A percentile compares a stretch with the other conserved stretches of the same genome.
Conservation (phyloP, 495 filamentous ascomycete species). For the Penicillium malachiteum region DNA sequence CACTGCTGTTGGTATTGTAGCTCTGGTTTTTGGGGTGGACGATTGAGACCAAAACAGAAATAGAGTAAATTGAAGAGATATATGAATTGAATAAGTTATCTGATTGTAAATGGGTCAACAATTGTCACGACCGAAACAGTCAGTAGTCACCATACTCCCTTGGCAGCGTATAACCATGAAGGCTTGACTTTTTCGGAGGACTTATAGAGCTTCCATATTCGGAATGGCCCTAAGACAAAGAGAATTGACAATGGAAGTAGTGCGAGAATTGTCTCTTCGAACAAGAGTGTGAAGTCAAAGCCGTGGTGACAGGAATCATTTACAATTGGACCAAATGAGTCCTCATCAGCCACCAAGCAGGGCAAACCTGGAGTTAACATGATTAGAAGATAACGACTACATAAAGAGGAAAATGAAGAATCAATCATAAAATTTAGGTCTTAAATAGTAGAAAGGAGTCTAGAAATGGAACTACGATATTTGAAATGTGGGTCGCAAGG, state of each 20-base stretch:
- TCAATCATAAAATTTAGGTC: too few species aligned
- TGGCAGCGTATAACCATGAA: constrained; percentile 23
- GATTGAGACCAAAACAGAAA: constrained; percentile 14
- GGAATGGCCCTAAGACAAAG: constrained; percentile 1
- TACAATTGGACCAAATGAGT: constrained; percentile 21
- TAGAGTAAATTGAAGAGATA: constrained; percentile 15
- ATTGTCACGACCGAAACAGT: background rate
- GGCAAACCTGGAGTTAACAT: background rate
- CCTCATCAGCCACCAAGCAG: constrained; percentile 14
- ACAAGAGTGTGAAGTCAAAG: constrained; percentile 17
- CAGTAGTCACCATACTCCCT: constrained; percentile 10
- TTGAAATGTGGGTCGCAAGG: too few species aligned
- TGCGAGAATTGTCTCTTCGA: constrained; percentile 22
- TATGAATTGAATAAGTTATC: constrained; percentile 12
- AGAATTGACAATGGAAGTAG: constrained; percentile 12
- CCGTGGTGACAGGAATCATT: constrained; percentile 14
- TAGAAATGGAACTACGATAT: too few species aligned
- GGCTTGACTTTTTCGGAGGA: constrained; percentile 22
- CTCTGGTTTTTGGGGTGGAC: constrained; percentile 14
- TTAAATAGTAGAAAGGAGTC: too few species aligned
- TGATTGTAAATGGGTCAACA: constrained; percentile 1
- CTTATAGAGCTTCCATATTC: constrained; percentile 9
- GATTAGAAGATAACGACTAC: too few species aligned
- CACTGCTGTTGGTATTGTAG: constrained; percentile 17
- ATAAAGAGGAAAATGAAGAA: too few species aligned